phyloP scores from a whole-genome alignment of 2,329 filamentous ascomycete genomes.

The Lasiodiplodia sp. region DNA sequence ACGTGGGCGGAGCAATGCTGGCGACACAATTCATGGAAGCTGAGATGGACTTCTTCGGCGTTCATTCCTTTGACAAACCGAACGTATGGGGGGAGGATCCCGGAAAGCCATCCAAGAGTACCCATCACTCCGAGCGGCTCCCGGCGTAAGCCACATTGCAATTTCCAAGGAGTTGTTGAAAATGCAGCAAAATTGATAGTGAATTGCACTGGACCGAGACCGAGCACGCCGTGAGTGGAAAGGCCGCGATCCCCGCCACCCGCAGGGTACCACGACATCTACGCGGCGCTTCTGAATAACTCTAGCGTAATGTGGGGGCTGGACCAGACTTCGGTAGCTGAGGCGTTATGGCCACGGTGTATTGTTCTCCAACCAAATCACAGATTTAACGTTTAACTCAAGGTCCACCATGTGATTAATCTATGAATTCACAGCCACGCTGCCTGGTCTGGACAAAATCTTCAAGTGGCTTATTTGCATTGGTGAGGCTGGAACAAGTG shows the following conservation, averaged over 20 bases:
- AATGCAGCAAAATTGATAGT: neutral
- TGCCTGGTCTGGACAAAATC: neutral
- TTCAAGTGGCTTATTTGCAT: neutral
- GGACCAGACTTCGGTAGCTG: neutral
- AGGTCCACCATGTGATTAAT: neutral
- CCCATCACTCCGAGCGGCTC: constrained; percentile 61
- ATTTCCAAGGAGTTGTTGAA: neutral
- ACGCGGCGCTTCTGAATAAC: neutral
- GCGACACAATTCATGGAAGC: constrained; percentile 68
- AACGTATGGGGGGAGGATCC: constrained; percentile 53
- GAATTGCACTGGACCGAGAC: neutral
- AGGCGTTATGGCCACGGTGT: neutral
- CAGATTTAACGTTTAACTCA: neutral
- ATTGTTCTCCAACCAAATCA: neutral
- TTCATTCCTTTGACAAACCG: constrained; percentile 59
- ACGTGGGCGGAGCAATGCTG: constrained; percentile 57
- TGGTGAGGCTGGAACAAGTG: neutral
- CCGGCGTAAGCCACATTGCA: neutral
- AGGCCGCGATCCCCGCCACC: neutral
- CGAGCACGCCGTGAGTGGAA: neutral
- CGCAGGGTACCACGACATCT: no score
- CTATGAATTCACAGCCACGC: neutral
- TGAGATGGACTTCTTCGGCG: constrained; percentile 67
- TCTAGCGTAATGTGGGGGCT: neutral
- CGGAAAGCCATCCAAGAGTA: constrained; percentile 55